Percentiles rank a stretch among this genome's conserved stretches.
Evolutionary conservation across 495 filamentous ascomycete genomes (phyloP).

Genomic region (Stereocaulon alpinum): DNA sequence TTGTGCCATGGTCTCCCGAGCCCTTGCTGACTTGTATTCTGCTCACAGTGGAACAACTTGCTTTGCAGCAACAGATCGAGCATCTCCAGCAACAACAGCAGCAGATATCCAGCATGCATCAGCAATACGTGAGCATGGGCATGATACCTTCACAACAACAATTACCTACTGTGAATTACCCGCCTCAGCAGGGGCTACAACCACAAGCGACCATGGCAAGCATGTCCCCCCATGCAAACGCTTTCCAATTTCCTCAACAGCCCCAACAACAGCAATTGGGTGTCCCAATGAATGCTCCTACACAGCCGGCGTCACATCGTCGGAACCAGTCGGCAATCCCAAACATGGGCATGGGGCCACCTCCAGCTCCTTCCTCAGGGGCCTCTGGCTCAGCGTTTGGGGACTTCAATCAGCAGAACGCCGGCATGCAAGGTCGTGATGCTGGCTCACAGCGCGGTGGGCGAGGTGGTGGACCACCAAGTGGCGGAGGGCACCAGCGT

Average conservation of each 20-base stretch:
- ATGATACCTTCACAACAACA: constrained; percentile 77
- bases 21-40: constrained; percentile 16
- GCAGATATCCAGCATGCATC: constrained; percentile 89
- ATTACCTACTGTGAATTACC: constrained; percentile 53
- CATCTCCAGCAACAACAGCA: constrained; percentile 96
- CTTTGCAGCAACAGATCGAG: constrained; percentile 97
- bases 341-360: constrained; percentile 86
- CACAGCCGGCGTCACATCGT: constrained; percentile 74
- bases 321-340: constrained; percentile 96
- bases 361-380: constrained; percentile 92
- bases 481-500: constrained; percentile 68
- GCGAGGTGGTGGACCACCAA: constrained; percentile 59
- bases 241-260: constrained; percentile 85
- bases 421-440: constrained; percentile 55
- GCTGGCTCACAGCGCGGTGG: constrained; percentile 62
- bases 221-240: constrained; percentile 67
- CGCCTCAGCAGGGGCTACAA: constrained; percentile 52
- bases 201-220: constrained; percentile 51
- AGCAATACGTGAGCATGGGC: constrained; percentile 96
- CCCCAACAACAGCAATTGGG: constrained; percentile 59
- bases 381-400: constrained; percentile 74
- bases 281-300: constrained; percentile 65
- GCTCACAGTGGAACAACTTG: constrained; percentile 83
- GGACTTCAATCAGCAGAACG: constrained; percentile 56
- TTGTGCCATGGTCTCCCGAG: neutral